Evolutionary conservation across 495 filamentous ascomycete genomes (phyloP).

Genomic region (Oleoguttula mirabilis): DNA sequence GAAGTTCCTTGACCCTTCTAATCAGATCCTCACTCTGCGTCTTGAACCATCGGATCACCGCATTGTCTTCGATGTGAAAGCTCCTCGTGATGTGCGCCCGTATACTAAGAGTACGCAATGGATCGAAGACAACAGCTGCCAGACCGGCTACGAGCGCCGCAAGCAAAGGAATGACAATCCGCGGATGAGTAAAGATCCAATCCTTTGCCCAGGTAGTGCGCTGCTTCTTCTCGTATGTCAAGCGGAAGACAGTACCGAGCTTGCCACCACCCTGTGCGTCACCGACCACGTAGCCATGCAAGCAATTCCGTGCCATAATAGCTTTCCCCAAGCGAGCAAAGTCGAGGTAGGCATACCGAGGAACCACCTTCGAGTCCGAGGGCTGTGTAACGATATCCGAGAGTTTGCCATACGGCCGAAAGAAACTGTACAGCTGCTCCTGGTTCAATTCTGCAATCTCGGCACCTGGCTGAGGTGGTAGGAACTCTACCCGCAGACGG

Average conservation of each 20-base stretch:
- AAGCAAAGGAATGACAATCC: conserved; percentile 71
- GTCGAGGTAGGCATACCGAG: conserved; percentile 67
- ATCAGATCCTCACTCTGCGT: conserved; percentile 60
- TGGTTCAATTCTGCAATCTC: conserved; percentile 67
- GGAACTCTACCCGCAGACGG: conserved; percentile 70
- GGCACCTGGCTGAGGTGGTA: conserved; percentile 51
- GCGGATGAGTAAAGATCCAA: conserved; percentile 80
- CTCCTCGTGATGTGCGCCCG: conserved; percentile 70
- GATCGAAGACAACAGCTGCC: conserved; percentile 86
- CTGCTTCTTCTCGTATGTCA: conserved; percentile 68
- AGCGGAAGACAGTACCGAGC: conserved; percentile 56
- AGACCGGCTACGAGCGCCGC: conserved; percentile 71
- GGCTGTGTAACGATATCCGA: conserved; percentile 67
- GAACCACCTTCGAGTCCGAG: conserved; percentile 68
- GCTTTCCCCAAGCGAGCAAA: conserved; percentile 58
- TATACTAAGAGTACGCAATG: conserved; percentile 77
- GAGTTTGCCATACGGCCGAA: conserved; percentile 81
- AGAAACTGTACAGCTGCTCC: conserved; percentile 76
- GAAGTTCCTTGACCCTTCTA: conserved; percentile 37
- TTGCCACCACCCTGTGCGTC: conserved; percentile 55
- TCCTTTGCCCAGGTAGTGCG: conserved; percentile 70
- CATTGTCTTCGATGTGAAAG: conserved; percentile 59
- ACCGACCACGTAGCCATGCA: conserved; percentile 68
- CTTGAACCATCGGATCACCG: conserved; percentile 66
- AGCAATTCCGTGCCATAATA: conserved; percentile 81